A percentile compares a stretch with the other conserved stretches of the same genome.
These are phyloP conservation scores for Sugiyamaella xylanicola DNA, from an alignment of 1,139 yeast species.

Conservation along the genomic window DNA sequence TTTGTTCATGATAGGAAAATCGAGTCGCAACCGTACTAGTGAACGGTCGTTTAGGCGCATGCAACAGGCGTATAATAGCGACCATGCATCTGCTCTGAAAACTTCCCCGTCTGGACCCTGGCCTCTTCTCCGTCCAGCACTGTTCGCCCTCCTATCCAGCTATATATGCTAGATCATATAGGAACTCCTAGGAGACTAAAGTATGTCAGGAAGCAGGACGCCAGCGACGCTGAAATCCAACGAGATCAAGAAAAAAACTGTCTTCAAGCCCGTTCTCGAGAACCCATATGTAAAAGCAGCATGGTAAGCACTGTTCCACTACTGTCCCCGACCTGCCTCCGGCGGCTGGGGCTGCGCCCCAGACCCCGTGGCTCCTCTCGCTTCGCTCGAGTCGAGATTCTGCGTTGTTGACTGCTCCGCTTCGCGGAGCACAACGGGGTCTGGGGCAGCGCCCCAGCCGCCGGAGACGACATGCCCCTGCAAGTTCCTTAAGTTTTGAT, in stretches of 20 bases:
- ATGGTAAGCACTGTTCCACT: slow-evolving; percentile 19
- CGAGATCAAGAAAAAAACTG: slow-evolving; percentile 25
- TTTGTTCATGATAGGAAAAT: neutral
- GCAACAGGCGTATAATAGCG: neutral
- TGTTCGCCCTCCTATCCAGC: no score
- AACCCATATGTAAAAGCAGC: slow-evolving; percentile 27
- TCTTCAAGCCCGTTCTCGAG: slow-evolving; percentile 31
- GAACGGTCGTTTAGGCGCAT: neutral
- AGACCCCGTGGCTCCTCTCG: neutral
- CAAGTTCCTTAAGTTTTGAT: neutral
- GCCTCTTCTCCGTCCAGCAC: no score
- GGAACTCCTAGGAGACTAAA: no score
- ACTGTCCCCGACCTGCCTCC: neutral
- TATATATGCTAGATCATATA: no score
- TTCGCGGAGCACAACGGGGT: neutral
- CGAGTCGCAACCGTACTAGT: neutral
- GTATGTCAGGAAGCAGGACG: neutral
- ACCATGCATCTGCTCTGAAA: no score
- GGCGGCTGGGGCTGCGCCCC: neutral
- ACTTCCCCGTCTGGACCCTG: no score
- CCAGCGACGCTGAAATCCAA: slow-evolving; percentile 21
- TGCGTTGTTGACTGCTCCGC: neutral
- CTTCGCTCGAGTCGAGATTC: neutral
- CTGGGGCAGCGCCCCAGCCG: slow-evolving; percentile 12
- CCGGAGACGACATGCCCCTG: slow-evolving; percentile 1